phyloP scores from a whole-genome alignment of 352 stramenopile genomes.

The Thraustochytrium striatum region DNA sequence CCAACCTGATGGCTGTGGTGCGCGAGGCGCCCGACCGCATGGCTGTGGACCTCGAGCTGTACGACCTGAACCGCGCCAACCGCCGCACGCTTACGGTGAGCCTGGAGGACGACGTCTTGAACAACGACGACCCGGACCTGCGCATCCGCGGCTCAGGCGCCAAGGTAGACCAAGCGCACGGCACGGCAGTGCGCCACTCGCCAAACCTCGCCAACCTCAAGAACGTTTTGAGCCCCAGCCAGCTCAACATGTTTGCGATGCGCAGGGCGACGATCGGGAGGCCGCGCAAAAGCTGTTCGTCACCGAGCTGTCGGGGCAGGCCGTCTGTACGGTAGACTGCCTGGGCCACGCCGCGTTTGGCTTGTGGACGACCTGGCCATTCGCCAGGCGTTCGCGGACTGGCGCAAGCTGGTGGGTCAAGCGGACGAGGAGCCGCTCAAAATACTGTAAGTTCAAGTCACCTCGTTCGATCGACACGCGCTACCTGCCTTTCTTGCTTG shows the following conservation, averaged over 20 bases:
- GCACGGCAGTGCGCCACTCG: constrained; percentile 30
- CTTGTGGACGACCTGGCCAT: constrained; percentile 44
- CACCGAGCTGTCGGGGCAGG: constrained; percentile 5
- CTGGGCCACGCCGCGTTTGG: constrained; percentile 31
- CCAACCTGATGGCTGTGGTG: constrained; percentile 36
- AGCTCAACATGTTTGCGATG: constrained; percentile 49
- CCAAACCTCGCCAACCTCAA: constrained; percentile 33
- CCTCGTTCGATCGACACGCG: not conserved
- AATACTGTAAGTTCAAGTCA: constrained; percentile 29
- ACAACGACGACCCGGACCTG: constrained; percentile 14
- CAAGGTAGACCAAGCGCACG: not conserved
- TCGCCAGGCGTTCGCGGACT: constrained; percentile 37
- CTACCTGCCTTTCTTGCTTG: not conserved
- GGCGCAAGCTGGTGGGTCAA: constrained; percentile 39
- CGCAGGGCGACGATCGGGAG: constrained; percentile 30
- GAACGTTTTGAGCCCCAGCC: constrained; percentile 7
- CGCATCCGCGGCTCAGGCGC: constrained; percentile 7
- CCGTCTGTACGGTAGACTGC: constrained; percentile 32
- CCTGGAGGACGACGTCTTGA: constrained; percentile 32
- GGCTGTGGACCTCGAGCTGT: constrained; percentile 29
- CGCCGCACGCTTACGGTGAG: constrained; percentile 22
- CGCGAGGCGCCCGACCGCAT: constrained; percentile 36
- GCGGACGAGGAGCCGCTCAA: constrained; percentile 36
- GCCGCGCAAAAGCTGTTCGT: constrained; percentile 22
- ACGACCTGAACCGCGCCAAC: constrained; percentile 31